These are phyloP conservation scores for Umbilicus rupestris DNA, from an alignment of 164 flowering plant species.

Conservation along the genomic window DNA sequence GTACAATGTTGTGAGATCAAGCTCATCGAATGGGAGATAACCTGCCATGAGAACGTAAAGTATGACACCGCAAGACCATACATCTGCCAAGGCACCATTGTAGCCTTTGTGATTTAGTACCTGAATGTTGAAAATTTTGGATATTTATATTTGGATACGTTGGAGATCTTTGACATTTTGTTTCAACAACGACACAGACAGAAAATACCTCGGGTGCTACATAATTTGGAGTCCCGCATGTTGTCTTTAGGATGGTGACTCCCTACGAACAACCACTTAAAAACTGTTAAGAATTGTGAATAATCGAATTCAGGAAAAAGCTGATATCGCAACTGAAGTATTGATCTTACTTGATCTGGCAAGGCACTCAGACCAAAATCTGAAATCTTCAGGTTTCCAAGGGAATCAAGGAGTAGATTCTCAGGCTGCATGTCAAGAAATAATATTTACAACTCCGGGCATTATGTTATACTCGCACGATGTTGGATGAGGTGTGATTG, in stretches of 20 bases:
- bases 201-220: constrained; percentile 93
- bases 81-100: constrained; percentile 89
- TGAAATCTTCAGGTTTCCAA: constrained; percentile 83
- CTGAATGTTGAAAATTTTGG: constrained; percentile 22
- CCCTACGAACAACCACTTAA: constrained; percentile 40
- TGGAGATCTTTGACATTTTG: neutral
- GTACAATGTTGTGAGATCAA: constrained; percentile 83
- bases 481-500: no score
- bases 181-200: neutral
- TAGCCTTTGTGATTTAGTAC: constrained; percentile 96
- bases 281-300: neutral
- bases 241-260: constrained; percentile 72
- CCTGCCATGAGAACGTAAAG: constrained; percentile 95
- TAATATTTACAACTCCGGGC: neutral
- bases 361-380: constrained; percentile 98
- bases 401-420: constrained; percentile 91
- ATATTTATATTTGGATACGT: neutral
- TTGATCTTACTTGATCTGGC: constrained; percentile 63
- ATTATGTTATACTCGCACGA: no score
- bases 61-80: constrained; percentile 98
- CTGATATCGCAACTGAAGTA: neutral
- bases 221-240: constrained; percentile 99
- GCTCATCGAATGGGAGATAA: constrained; percentile 93
- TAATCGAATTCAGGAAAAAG: neutral
- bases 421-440: constrained; percentile 62